These are phyloP conservation scores for Candida michaelii DNA, from an alignment of 805 yeast genomes.

Conservation along the genomic window DNA sequence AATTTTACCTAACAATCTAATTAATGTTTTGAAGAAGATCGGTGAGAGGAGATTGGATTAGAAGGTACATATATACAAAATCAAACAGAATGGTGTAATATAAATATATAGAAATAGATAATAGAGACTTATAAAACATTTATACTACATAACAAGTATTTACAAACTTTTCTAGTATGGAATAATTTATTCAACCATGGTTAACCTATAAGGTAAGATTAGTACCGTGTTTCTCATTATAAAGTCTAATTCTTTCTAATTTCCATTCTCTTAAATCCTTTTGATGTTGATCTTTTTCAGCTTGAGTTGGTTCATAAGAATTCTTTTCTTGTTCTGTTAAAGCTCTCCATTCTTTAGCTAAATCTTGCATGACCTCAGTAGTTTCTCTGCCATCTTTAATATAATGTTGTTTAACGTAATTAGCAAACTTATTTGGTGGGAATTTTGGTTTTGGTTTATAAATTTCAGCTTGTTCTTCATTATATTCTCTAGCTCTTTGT, in stretches of 20 bases:
- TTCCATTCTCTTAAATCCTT: conserved; percentile 30
- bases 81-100: too few species aligned
- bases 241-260: conserved; percentile 21
- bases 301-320: conserved; percentile 20
- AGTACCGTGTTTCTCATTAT: conserved; percentile 12
- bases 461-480: conserved; percentile 22
- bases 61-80: too few species aligned
- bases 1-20: conserved; percentile 46
- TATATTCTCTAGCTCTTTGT: conserved; percentile 27
- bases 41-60: conserved; percentile 14
- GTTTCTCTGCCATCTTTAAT: conserved; percentile 19
- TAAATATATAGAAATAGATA: not conserved
- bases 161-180: not conserved
- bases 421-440: conserved; percentile 32
- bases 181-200: too few species aligned
- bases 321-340: conserved; percentile 29
- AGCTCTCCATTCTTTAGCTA: conserved; percentile 31
- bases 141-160: not conserved
- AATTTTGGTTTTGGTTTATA: conserved; percentile 35
- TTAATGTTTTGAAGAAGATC: conserved; percentile 28
- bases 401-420: conserved; percentile 29
- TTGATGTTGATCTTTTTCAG: conserved; percentile 20
- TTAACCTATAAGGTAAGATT: conserved; percentile 3
- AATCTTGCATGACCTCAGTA: conserved; percentile 25
- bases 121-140: not conserved